Base-by-base conservation (phyloP, 2,329 filamentous ascomycete genomes). In the Sphaerulina vaccinii region DNA sequence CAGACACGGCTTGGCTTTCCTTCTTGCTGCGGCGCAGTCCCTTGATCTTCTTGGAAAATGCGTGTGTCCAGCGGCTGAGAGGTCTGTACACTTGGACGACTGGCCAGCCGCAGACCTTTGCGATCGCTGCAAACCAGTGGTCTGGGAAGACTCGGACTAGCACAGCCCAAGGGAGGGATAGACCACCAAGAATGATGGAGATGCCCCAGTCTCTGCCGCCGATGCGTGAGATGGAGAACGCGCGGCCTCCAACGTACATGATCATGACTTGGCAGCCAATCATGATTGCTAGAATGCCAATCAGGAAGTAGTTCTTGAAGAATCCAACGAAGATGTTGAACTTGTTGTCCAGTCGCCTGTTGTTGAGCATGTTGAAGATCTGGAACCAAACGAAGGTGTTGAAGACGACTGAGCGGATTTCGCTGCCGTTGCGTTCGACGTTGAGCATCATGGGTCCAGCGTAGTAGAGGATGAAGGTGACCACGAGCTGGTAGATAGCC, bases 311-410 rank as follows among this genome's bases (percentile, higher is more conserved):
- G 70, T 97, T 97, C 67, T 82, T 81, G 32, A 79, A 79, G 53
- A 96, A 81, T 49, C 90, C 90, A 67, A 96, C 91, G 54, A 97
- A 91, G 58, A 97, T 90, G 72, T 97, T 97, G 78, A 96, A 91
- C 52, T 84, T 82, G 73, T 97, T 97, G 70, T 97, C 92, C 49
- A 97, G 79, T 13, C 92, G 89, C 53, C 92, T 88, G 73, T 95
- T 95, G 76, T 97, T 96, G 81, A 95, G 88, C 69, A 95, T 87
- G 72, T 96, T 97, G 77, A 97, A 97, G 62, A 97, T 93, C 65
- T 96, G 92, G 90, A 97, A 96, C 92, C 92, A 97, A 48, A 96
- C 91, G 68, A 97, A 97, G 0, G 90, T 93, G 76, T 97, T 97
- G 80, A 97, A 97, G 5, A 97, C 88, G 43, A 96, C 79, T 2